These are phyloP conservation scores for Fusarium mangiferae DNA, from an alignment of 2,329 filamentous ascomycete genomes.

Conservation along the genomic window DNA sequence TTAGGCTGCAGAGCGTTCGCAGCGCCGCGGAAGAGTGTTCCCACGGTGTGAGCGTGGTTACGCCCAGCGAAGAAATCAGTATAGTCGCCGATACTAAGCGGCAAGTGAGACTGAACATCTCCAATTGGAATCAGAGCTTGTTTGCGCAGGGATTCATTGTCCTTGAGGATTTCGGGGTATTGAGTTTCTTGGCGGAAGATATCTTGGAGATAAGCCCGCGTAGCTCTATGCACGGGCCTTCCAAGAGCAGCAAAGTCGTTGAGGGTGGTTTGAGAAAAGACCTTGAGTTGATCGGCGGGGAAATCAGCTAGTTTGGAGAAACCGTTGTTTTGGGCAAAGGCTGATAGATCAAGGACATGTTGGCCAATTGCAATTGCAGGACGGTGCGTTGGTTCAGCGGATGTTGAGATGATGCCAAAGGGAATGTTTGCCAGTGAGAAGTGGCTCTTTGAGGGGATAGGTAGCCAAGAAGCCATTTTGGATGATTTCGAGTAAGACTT, in stretches of 20 bases:
- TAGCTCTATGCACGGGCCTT: conserved; percentile 72
- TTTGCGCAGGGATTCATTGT: conserved; percentile 48
- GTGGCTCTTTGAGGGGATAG: conserved; percentile 5
- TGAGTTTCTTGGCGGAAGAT: conserved; percentile 66
- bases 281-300: conserved; percentile 34
- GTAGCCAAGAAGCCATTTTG: conserved; percentile 24
- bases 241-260: conserved; percentile 62
- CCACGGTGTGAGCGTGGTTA: conserved; percentile 78
- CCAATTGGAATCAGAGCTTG: conserved; percentile 45
- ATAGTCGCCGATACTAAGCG: conserved; percentile 83
- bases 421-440: conserved; percentile 78
- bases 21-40: conserved; percentile 76
- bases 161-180: conserved; percentile 47
- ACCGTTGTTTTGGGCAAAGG: conserved; percentile 61
- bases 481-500: neutral
- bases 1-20: conserved; percentile 82
- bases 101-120: conserved; percentile 73
- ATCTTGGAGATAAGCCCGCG: conserved; percentile 74
- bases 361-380: conserved; percentile 78
- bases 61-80: conserved; percentile 85
- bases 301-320: conserved; percentile 48
- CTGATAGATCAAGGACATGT: conserved; percentile 74
- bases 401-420: conserved; percentile 80
- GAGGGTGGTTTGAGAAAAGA: conserved; percentile 46
- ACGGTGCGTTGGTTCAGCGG: conserved; percentile 63